These are phyloP conservation scores for Agrocybe pediades DNA, from an alignment of 768 basidiomycete genomes.

Conservation along the genomic window DNA sequence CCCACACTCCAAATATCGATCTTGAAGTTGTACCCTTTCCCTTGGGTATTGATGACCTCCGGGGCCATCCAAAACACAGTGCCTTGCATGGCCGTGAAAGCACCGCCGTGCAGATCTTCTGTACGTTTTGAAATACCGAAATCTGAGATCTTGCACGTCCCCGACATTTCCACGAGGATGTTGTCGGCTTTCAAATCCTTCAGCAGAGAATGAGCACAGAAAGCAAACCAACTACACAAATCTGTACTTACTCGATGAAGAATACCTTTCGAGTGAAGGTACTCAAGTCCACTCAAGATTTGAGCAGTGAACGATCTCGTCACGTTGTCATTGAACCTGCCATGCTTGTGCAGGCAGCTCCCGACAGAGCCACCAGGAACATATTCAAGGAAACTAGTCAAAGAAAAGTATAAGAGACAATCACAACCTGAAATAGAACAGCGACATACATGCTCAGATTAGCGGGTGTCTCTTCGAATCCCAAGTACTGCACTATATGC, in stretches of 20 bases:
- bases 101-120: slow-evolving; percentile 82
- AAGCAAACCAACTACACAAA: neutral
- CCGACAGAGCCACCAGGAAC: slow-evolving; percentile 97
- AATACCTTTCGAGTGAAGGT: slow-evolving; percentile 90
- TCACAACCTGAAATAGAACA: neutral
- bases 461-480: slow-evolving; percentile 86
- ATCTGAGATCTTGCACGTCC: slow-evolving; percentile 96
- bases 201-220: slow-evolving; percentile 5
- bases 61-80: slow-evolving; percentile 99
- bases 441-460: slow-evolving; percentile 87
- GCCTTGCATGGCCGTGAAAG: slow-evolving; percentile 93
- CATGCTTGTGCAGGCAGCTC: slow-evolving; percentile 86
- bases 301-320: slow-evolving; percentile 92
- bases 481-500: slow-evolving; percentile 96
- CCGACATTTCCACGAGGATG: slow-evolving; percentile 91
- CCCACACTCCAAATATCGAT: slow-evolving; percentile 99
- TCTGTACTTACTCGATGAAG: slow-evolving; percentile 73
- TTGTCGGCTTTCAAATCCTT: slow-evolving; percentile 98
- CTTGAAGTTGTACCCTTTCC: slow-evolving; percentile 94
- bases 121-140: slow-evolving; percentile 98
- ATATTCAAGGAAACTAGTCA: slow-evolving; percentile 92
- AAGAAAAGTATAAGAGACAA: neutral
- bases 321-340: slow-evolving; percentile 90
- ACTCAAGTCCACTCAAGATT: slow-evolving; percentile 89
- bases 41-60: slow-evolving; percentile 85